Evolutionary conservation across 164 flowering plant genomes (phyloP).

Genomic region (Annona cherimola): DNA sequence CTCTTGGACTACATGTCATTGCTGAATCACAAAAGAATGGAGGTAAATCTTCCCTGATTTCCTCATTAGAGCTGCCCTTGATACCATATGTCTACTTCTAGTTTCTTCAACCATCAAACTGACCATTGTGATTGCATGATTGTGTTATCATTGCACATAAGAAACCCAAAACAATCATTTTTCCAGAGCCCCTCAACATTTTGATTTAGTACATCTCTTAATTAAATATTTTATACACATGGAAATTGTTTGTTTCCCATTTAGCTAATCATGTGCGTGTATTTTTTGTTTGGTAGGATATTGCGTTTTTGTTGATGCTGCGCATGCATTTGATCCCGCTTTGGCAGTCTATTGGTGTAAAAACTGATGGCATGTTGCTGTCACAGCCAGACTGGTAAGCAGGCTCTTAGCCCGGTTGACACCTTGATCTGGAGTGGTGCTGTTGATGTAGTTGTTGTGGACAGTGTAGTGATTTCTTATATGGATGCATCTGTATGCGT

Average conservation of each 20-base stretch:
- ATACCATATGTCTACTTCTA: too few relatives aligned
- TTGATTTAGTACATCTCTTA: too few relatives aligned
- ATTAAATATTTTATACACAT: too few relatives aligned
- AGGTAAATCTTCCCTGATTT: conserved; percentile 38
- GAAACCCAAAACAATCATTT: too few relatives aligned
- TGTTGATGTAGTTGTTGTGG: conserved; percentile 91
- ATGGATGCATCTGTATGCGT: neutral
- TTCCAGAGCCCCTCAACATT: too few relatives aligned
- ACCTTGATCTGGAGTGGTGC: conserved; percentile 91
- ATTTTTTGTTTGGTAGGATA: conserved; percentile 39
- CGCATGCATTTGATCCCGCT: conserved; percentile 90
- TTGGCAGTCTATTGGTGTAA: conserved; percentile 85
- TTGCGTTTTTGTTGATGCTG: conserved; percentile 92
- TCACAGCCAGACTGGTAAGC: conserved; percentile 97
- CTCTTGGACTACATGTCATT: conserved; percentile 93
- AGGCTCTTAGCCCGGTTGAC: conserved; percentile 93
- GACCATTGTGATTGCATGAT: too few relatives aligned
- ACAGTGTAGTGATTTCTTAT: conserved; percentile 62
- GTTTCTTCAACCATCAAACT: too few relatives aligned
- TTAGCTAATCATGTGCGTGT: too few relatives aligned
- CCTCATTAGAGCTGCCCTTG: too few relatives aligned
- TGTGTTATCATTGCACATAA: too few relatives aligned
- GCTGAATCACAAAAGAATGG: conserved; percentile 92
- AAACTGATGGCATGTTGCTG: conserved; percentile 73
- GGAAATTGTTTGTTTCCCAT: too few relatives aligned